Percentiles rank a stretch among this genome's conserved stretches.
phyloP scores from a whole-genome alignment of 441 rosid genomes.

The Hura crepitans region DNA sequence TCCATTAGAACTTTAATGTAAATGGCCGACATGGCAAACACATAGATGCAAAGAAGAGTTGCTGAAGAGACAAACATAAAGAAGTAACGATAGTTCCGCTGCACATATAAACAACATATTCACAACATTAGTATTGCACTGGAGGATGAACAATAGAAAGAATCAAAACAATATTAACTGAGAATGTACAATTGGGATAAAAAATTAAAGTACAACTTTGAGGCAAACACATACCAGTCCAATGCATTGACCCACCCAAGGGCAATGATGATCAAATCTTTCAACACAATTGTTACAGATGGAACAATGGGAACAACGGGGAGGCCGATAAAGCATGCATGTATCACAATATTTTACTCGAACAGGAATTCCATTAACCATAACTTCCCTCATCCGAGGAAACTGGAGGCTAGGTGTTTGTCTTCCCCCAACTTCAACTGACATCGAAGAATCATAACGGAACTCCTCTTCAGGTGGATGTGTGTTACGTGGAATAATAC shows the following conservation, averaged over 20 bases:
- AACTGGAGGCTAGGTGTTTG: constrained; percentile 75
- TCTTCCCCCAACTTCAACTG: constrained; percentile 64
- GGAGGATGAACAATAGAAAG: not conserved
- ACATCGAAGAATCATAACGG: constrained; percentile 53
- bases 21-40: constrained; percentile 75
- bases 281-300: constrained; percentile 88
- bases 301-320: constrained; percentile 91
- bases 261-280: constrained; percentile 93
- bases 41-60: constrained; percentile 81
- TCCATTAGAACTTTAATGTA: constrained; percentile 84
- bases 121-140: not conserved
- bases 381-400: constrained; percentile 76
- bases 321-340: constrained; percentile 92
- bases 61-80: constrained; percentile 91
- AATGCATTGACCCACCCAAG: constrained; percentile 96
- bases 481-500: constrained; percentile 77
- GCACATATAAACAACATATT: constrained; percentile 31
- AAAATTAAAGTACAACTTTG: not conserved
- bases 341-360: constrained; percentile 85
- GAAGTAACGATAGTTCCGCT: constrained; percentile 97
- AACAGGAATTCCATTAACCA: constrained; percentile 62
- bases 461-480: constrained; percentile 91
- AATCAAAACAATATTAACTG: not conserved
- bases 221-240: constrained; percentile 58
- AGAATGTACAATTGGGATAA: not conserved